phyloP scores from a whole-genome alignment of 1,284 basidiomycete species.

The Hymenochaete sp. region DNA sequence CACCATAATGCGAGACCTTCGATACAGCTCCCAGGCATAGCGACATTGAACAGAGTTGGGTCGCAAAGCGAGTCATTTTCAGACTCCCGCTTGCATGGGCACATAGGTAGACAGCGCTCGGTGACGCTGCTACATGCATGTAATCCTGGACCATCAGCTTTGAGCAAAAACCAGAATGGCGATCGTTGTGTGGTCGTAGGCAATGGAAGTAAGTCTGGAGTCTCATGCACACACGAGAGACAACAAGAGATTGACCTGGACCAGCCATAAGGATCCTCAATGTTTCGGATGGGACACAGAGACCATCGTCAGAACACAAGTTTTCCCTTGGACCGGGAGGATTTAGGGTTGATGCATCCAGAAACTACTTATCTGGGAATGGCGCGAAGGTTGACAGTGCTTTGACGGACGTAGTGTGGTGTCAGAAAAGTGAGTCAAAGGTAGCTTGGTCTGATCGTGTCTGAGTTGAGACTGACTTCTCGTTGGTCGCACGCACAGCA shows the following conservation, averaged over 20 bases:
- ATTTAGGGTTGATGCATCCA: conserved; percentile 53
- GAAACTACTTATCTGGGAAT: conserved; percentile 66
- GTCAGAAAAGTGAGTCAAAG: conserved; percentile 64
- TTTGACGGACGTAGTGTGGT: conserved; percentile 78
- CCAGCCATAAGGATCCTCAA: conserved; percentile 60
- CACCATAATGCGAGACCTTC: conserved; percentile 1
- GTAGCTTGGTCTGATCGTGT: too few species aligned
- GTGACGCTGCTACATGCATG: conserved; percentile 50
- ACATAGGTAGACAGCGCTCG: conserved; percentile 38
- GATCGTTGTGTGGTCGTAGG: conserved; percentile 60
- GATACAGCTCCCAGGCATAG: conserved; percentile 3
- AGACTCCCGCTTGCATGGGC: conserved; percentile 38
- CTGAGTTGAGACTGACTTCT: conserved; percentile 1
- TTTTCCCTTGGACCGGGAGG: conserved; percentile 47
- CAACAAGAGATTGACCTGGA: conserved; percentile 4
- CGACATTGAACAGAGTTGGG: background rate
- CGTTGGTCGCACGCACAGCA: conserved; percentile 31
- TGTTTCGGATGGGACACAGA: conserved; percentile 40
- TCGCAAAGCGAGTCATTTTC: conserved; percentile 16
- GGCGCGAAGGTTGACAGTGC: conserved; percentile 68
- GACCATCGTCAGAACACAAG: conserved; percentile 38
- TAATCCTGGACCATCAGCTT: conserved; percentile 49
- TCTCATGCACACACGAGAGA: conserved; percentile 6
- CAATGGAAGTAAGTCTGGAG: conserved; percentile 51
- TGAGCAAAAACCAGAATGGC: conserved; percentile 60